Evolutionary conservation across 2,329 filamentous ascomycete species (phyloP), one percentile per base, ranked within the genome.

Genomic region (Talaromyces sp.): DNA sequence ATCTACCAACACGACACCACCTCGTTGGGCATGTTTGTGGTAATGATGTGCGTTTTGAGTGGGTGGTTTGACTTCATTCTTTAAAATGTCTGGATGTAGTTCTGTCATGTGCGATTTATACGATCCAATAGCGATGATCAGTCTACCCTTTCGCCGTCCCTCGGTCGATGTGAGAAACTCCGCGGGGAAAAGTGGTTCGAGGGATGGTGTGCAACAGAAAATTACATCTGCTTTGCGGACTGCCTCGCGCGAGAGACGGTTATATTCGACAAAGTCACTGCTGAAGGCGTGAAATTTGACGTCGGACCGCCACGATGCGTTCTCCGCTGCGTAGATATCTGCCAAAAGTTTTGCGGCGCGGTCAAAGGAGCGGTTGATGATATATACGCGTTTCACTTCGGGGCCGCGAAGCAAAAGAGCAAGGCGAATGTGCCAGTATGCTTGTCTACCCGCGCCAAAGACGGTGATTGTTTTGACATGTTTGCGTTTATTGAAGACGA

Each of bases 381-480:
- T 89, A 78, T 94, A 89, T 57, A 97, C 85, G 65, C 90, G 87
- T 71, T 89, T 88, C 70, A 97, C 89, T 22, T 92, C 91, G 54
- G 80, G 72, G 0, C 83, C 82, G 1, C 85, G 89, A 35, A 82
- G 72, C 59, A 95, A 83, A 68, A 98, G 83, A 0, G 93, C 89
- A 4, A 98, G 84, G 0, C 93, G 89, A 50, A 96, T 87, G 75
- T 97, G 94, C 93, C 93, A 98, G 80, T 94, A 96, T 13, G 94
- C 94, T 80, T 97, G 93, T 70, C 90, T 88, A 54, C 94, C 94
- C 39, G 90, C 89, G 27, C 94, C 94, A 75, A 97, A 98, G 62
- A 96, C 89, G 14, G 90, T 88, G 11, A 97, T 74, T 14, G 88
- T 91, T 73, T 89, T 88, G 48, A 96, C 89, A 33, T 85, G 84